Evolutionary conservation across 2,329 filamentous ascomycete species (phyloP).

Genomic region (Gnomoniopsis smithogilvyi): DNA sequence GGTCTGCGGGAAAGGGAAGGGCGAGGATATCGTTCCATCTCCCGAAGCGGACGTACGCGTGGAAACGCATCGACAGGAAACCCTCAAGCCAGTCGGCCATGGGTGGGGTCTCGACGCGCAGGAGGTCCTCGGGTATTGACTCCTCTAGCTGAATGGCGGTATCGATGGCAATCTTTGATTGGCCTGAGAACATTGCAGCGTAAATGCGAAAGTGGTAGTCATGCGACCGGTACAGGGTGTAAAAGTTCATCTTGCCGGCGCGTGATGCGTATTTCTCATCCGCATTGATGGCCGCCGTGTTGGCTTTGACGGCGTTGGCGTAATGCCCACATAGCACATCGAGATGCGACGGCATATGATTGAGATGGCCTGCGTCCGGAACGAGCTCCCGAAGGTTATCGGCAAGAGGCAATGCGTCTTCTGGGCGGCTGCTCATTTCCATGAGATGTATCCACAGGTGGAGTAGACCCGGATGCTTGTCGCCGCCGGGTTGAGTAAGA

Average conservation of each 20-base stretch:
- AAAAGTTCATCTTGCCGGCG: slow-evolving; percentile 66
- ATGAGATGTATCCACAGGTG: slow-evolving; percentile 51
- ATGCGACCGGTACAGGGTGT: slow-evolving; percentile 72
- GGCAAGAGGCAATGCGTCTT: slow-evolving; percentile 57
- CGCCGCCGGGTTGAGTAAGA: slow-evolving; percentile 43
- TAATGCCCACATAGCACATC: slow-evolving; percentile 74
- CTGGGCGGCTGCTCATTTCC: slow-evolving; percentile 57
- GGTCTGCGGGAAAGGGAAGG: slow-evolving; percentile 54
- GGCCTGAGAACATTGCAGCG: slow-evolving; percentile 73
- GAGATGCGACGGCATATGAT: slow-evolving; percentile 69
- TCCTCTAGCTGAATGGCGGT: slow-evolving; percentile 57
- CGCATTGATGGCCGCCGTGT: slow-evolving; percentile 62
- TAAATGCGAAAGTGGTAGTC: slow-evolving; percentile 75
- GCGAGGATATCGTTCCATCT: slow-evolving; percentile 64
- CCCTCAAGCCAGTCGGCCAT: slow-evolving; percentile 80
- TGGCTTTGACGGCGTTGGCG: slow-evolving; percentile 61
- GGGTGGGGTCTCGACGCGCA: slow-evolving; percentile 62
- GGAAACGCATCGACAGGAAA: slow-evolving; percentile 64
- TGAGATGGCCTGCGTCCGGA: slow-evolving; percentile 66
- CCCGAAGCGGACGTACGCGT: slow-evolving; percentile 72
- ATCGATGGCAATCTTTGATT: slow-evolving; percentile 59
- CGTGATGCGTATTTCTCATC: slow-evolving; percentile 63
- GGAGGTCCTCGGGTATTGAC: slow-evolving; percentile 59
- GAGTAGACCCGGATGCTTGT: slow-evolving; percentile 58
- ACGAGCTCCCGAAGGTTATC: slow-evolving; percentile 62